A percentile compares a stretch with the other conserved stretches of the same genome.
phyloP scores from a whole-genome alignment of 352 stramenopile species.

The Pythium plurisporium region DNA sequence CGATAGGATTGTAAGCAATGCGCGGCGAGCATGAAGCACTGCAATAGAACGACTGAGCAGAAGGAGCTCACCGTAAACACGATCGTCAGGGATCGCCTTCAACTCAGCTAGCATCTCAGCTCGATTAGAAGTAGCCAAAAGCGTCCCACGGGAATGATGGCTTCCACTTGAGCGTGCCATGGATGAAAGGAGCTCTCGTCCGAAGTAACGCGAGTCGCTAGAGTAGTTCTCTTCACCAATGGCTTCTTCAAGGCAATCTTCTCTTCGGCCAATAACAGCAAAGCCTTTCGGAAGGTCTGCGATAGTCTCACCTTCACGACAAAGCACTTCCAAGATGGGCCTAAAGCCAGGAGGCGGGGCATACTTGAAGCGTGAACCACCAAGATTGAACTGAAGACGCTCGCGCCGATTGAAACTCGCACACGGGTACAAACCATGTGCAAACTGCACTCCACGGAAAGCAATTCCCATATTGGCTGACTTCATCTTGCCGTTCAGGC shows the following conservation, averaged over 20 bases:
- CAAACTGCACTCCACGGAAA: slow-evolving; percentile 80
- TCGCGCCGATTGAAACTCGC: slow-evolving; percentile 87
- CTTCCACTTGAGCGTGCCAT: slow-evolving; percentile 52
- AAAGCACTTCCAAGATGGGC: slow-evolving; percentile 71
- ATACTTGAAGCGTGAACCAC: slow-evolving; percentile 76
- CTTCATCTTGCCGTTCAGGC: slow-evolving; percentile 88
- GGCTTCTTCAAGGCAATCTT: slow-evolving; percentile 81
- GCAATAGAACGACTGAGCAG: slow-evolving; percentile 71
- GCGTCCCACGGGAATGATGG: slow-evolving; percentile 30
- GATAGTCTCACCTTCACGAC: slow-evolving; percentile 32
- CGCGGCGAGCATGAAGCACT: slow-evolving; percentile 73
- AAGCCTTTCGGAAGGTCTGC: slow-evolving; percentile 61
- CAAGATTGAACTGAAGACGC: slow-evolving; percentile 84
- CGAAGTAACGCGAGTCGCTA: slow-evolving; percentile 74
- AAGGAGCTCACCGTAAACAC: slow-evolving; percentile 73
- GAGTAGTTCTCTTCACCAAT: slow-evolving; percentile 83
- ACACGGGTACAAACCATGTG: slow-evolving; percentile 78
- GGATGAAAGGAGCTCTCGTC: slow-evolving; percentile 66
- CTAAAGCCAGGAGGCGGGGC: slow-evolving; percentile 68
- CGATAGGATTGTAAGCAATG: slow-evolving; percentile 67
- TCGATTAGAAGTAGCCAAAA: slow-evolving; percentile 39
- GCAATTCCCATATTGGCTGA: slow-evolving; percentile 84
- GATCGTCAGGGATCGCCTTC: slow-evolving; percentile 73
- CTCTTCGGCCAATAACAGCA: slow-evolving; percentile 64
- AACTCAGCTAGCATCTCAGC: slow-evolving; percentile 68